Conservation (phyloP, 345 rosid genomes). For the Kernera saxatilis region DNA sequence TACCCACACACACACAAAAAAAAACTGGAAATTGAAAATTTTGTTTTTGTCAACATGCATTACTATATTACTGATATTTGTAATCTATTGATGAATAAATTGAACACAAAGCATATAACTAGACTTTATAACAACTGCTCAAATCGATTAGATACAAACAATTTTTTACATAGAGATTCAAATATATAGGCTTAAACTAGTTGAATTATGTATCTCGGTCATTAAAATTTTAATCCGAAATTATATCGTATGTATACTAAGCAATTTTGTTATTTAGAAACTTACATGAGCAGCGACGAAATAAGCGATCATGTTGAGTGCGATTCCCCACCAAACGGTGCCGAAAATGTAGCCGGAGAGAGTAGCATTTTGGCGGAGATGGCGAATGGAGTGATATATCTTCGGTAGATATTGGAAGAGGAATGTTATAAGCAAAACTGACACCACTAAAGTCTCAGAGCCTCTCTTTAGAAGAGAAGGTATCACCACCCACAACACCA, state of each 20-base stretch:
- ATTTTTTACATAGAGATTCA: background rate
- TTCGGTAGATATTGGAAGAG: constrained; percentile 95
- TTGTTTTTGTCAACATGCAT: too few species aligned
- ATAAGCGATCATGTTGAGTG: constrained; percentile 87
- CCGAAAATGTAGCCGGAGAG: constrained; percentile 93
- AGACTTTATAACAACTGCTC: background rate
- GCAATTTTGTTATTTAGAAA: background rate
- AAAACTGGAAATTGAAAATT: too few species aligned
- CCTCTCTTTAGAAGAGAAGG: constrained; percentile 62
- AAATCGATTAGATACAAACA: background rate
- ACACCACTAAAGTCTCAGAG: constrained; percentile 57
- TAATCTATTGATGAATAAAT: background rate
- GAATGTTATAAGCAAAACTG: constrained; percentile 58
- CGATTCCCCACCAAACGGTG: constrained; percentile 97
- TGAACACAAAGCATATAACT: background rate
- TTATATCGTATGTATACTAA: background rate
- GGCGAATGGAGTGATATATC: constrained; percentile 79
- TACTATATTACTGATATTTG: too few species aligned
- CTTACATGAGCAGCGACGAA: constrained; percentile 96
- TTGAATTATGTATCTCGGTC: background rate
- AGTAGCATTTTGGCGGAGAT: constrained; percentile 81
- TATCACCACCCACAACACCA: constrained; percentile 71
- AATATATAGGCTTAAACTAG: background rate
- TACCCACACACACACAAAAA: too few species aligned
- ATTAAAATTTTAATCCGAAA: background rate